These are phyloP conservation scores for Naganishia sp. DNA, from an alignment of 1,284 basidiomycete species.

Conservation along the genomic window DNA sequence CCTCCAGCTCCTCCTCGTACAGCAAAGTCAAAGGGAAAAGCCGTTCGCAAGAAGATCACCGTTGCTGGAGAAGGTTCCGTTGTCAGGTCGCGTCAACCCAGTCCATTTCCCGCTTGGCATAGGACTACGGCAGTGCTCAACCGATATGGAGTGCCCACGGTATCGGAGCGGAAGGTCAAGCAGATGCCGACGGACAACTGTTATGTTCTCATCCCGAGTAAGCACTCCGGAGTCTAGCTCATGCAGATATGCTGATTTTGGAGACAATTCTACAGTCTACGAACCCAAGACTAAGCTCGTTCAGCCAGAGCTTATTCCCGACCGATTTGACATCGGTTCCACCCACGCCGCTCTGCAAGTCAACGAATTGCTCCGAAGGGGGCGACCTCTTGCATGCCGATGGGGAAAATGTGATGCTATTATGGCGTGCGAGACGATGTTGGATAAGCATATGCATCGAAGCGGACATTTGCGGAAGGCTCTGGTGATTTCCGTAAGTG, in stretches of 20 bases:
- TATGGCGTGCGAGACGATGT: slow-evolving; percentile 20
- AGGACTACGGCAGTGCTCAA: slow-evolving; percentile 6
- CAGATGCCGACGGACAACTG: slow-evolving; percentile 12
- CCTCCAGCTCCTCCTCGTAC: background rate
- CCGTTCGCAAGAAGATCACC: slow-evolving; percentile 8
- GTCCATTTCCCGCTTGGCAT: slow-evolving; percentile 27
- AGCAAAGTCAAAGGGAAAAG: slow-evolving; percentile 8
- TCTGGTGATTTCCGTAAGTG: slow-evolving; percentile 6
- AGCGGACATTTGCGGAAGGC: slow-evolving; percentile 21
- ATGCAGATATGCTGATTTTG: background rate
- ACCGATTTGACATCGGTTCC: slow-evolving; percentile 17
- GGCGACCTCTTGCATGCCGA: slow-evolving; percentile 1
- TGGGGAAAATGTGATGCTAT: slow-evolving; percentile 20
- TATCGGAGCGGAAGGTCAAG: slow-evolving; percentile 1
- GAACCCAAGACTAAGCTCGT: slow-evolving; percentile 13
- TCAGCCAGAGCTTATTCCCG: slow-evolving; percentile 21
- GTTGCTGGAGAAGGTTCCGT: slow-evolving; percentile 3
- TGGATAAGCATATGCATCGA: slow-evolving; percentile 18
- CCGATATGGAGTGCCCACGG: slow-evolving; percentile 5
- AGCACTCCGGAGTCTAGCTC: background rate
- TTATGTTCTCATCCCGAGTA: slow-evolving; percentile 20
- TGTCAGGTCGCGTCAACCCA: slow-evolving; percentile 4
- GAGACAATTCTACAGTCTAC: background rate
- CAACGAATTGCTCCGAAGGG: slow-evolving; percentile 13
- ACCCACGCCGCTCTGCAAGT: slow-evolving; percentile 18